Percentiles rank a stretch among this genome's conserved stretches.
phyloP scores from a whole-genome alignment of 2,329 filamentous ascomycete species.

The Aurifilum marmelostoma region DNA sequence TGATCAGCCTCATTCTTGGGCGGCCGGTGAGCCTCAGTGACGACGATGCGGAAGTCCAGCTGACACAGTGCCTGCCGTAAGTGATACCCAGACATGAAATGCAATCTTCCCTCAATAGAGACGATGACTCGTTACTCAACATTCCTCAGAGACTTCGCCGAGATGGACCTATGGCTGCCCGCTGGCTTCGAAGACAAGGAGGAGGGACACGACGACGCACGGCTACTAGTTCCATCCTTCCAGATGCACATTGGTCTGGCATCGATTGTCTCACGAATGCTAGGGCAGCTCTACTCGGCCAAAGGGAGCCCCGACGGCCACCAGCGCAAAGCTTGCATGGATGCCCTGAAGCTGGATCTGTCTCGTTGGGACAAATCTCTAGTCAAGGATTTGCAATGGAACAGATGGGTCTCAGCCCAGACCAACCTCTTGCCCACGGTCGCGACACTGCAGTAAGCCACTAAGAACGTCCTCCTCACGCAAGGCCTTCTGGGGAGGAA shows the following conservation, averaged over 20 bases:
- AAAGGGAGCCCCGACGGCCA: conserved; percentile 8
- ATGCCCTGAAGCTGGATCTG: conserved; percentile 32
- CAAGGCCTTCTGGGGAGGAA: neutral
- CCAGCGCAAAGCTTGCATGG: conserved; percentile 21
- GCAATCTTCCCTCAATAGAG: neutral
- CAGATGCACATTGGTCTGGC: conserved; percentile 11
- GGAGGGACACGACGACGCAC: neutral
- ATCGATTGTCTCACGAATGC: conserved; percentile 1
- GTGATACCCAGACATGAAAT: neutral
- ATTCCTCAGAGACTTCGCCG: conserved; percentile 30
- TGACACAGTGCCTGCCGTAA: conserved; percentile 23
- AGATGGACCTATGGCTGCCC: conserved; percentile 33
- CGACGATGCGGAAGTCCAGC: conserved; percentile 27
- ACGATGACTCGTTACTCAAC: neutral
- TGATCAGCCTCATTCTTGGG: conserved; percentile 29
- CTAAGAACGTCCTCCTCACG: neutral
- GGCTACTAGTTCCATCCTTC: conserved; percentile 17
- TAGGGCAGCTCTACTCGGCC: neutral
- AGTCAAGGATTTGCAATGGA: conserved; percentile 31
- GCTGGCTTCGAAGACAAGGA: conserved; percentile 32
- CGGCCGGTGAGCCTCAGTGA: conserved; percentile 21
- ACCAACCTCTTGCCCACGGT: conserved; percentile 26
- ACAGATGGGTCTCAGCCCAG: conserved; percentile 31
- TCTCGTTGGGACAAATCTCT: conserved; percentile 31
- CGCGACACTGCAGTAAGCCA: conserved; percentile 33